Base-by-base conservation (phyloP, 2,329 filamentous ascomycete species). In the Trichoderma atrobrunneum region DNA sequence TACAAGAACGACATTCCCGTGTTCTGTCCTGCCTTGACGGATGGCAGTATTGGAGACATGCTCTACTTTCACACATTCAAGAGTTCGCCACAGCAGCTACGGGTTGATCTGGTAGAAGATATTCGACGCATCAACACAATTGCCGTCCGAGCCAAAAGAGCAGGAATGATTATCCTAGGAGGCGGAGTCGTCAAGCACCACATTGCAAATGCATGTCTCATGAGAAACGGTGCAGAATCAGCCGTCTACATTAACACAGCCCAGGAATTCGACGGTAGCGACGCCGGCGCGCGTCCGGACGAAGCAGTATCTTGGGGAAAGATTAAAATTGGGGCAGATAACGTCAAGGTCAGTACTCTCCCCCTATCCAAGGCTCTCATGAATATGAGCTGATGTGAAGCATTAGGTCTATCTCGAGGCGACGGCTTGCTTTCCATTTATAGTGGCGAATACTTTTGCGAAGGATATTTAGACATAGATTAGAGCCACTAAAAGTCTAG, bases 241-340 rank as follows among this genome's bases (percentile, higher is more conserved):
- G 96, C 96, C 2, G 96, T 99, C 1, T 99, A 97, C 80, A 94
- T 99, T 82, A 99, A 99, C 82, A 99, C 96, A 1, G 96, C 90
- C 0, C 94, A 98, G 81, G 96, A 99, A 80, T 99, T 98, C 80
- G 96, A 99, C 80, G 96, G 96, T 3, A 98, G 94, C 77, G 96
- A 99, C 83, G 95, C 96, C 0, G 96, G 96, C 1, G 96, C 96
- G 4, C 87, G 96, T 70, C 96, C 96, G 5, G 96, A 99, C 78
- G 96, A 99, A 84, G 96, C 96, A 6, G 93, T 99, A 18, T 98
- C 95, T 74, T 99, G 96, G 96, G 96, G 96, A 3, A 99, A 99
- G 86, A 98, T 99, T 82, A 98, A 97, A 82, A 86, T 91, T 56
- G 93, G 91, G 67, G 96, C 92, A 1, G 92, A 96, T 74, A 92